Evolutionary conservation across 495 filamentous ascomycete genomes (phyloP).

Genomic region (Achaetomiella virescens): DNA sequence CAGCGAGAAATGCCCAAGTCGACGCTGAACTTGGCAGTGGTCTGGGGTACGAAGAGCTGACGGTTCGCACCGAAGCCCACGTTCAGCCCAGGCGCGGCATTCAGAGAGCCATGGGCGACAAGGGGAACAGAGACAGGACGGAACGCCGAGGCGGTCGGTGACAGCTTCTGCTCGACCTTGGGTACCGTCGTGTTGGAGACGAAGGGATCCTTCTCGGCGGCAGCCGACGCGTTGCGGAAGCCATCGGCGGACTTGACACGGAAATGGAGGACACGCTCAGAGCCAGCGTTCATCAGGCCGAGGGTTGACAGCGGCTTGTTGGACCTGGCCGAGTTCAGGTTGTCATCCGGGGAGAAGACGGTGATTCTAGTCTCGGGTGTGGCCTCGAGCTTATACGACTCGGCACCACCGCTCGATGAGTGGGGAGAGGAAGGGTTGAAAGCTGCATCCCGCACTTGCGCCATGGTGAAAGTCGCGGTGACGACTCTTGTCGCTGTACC

Average conservation of each 20-base stretch:
- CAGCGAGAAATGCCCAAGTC: constrained; percentile 36
- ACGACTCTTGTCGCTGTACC: neutral
- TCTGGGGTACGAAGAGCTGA: neutral
- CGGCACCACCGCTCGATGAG: constrained; percentile 49
- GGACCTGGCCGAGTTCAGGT: constrained; percentile 26
- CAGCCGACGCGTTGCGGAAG: constrained; percentile 12
- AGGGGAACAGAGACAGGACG: constrained; percentile 31
- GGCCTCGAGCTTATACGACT: constrained; percentile 47
- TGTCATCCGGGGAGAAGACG: constrained; percentile 57
- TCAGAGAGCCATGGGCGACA: constrained; percentile 27
- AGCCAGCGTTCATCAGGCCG: constrained; percentile 11
- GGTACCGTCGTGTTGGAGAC: constrained; percentile 23
- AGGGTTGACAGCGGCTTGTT: constrained; percentile 25
- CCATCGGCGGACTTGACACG: constrained; percentile 9
- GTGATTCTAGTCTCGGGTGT: constrained; percentile 60
- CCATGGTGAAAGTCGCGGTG: constrained; percentile 18
- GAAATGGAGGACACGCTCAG: constrained; percentile 9
- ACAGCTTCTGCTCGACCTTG: constrained; percentile 39
- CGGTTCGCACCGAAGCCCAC: neutral
- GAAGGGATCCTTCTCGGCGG: constrained; percentile 40
- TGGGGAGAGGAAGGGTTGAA: constrained; percentile 49
- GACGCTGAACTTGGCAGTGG: constrained; percentile 28
- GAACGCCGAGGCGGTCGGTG: constrained; percentile 45
- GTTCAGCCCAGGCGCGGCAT: neutral
- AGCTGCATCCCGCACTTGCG: constrained; percentile 31